Evolutionary conservation across 108 stramenopile species (phyloP).

Genomic region (Parietichytrium sp.): DNA sequence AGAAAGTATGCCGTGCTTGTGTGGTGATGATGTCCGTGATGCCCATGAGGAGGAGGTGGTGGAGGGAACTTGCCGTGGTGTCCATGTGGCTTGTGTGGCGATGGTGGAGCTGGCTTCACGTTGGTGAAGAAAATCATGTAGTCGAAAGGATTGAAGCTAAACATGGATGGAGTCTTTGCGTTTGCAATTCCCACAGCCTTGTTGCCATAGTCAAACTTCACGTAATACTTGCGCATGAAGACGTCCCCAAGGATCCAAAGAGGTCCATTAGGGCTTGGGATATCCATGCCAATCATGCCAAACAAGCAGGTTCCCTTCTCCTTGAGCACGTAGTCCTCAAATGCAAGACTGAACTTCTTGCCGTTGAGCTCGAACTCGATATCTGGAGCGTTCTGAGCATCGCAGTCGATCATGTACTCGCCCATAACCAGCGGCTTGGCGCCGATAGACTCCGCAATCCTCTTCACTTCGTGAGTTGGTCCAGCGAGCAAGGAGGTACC

Average conservation of each 20-base stretch:
- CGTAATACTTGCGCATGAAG: constrained; percentile 92
- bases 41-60: too few relatives aligned
- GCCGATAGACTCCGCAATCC: constrained; percentile 74
- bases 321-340: constrained; percentile 60
- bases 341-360: constrained; percentile 72
- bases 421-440: constrained; percentile 78
- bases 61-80: too few relatives aligned
- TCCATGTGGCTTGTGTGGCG: too few relatives aligned
- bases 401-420: constrained; percentile 82
- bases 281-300: constrained; percentile 86
- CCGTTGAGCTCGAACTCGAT: constrained; percentile 59
- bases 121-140: too few relatives aligned
- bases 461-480: constrained; percentile 69
- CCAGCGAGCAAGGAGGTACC: constrained; percentile 90
- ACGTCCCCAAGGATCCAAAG: constrained; percentile 94
- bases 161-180: background rate
- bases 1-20: too few relatives aligned
- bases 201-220: constrained; percentile 75
- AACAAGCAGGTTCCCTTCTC: constrained; percentile 78
- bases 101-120: too few relatives aligned
- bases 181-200: constrained; percentile 37
- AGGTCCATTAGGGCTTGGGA: constrained; percentile 70
- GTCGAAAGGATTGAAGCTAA: background rate
- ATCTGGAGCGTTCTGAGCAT: constrained; percentile 56
- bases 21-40: too few relatives aligned